Base-by-base conservation (phyloP, 495 filamentous ascomycete species). In the Tuber aestivum region DNA sequence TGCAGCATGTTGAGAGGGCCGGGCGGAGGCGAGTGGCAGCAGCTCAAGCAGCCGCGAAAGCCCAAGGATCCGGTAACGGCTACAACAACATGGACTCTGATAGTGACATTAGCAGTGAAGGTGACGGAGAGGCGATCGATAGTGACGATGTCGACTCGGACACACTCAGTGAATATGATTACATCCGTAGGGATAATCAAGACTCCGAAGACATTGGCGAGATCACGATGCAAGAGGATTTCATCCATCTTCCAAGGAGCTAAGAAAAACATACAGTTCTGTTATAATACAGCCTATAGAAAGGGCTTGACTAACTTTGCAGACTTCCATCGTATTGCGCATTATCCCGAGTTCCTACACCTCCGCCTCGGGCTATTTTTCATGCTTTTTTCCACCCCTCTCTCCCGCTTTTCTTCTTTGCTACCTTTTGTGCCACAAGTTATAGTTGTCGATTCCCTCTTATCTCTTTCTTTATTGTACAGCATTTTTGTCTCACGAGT, bases 121-220 rank as follows among this genome's bases (percentile, higher is more conserved):
- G 93, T 70, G 92, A 94, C 76, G 90, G 91, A 75, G 91, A 92
- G 74, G 89, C 89, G 80, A 91, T 91, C 79, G 90, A 94, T 80
- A 91, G 90, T 81, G 90, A 96, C 82, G 94, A 97, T 84, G 88
- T 97, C 83, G 94, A 97, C 84, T 97, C 93, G 42, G 94, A 96
- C 80, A 91, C 90, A 72, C 88, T 95, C 72, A 91, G 92, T 70
- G 93, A 96, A 83, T 90, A 93, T 80, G 84, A 85, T 73, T 80
- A 87, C 70, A 83, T 86, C 75, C 78, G 70, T 85, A 84, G 72
- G 87, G 85, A 77, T 56, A 77, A 73, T 42, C 85, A 86, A 50
- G 86, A 86, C 74, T 35, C 56, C 16, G 56, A 35, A 65, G 56
- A 35, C 27, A 65, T 65, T 65, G 83, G 85, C 74, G 89, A 90